These are phyloP conservation scores for Kalanchoe fedtschenkoi DNA, from an alignment of 164 flowering plant species.

Conservation along the genomic window DNA sequence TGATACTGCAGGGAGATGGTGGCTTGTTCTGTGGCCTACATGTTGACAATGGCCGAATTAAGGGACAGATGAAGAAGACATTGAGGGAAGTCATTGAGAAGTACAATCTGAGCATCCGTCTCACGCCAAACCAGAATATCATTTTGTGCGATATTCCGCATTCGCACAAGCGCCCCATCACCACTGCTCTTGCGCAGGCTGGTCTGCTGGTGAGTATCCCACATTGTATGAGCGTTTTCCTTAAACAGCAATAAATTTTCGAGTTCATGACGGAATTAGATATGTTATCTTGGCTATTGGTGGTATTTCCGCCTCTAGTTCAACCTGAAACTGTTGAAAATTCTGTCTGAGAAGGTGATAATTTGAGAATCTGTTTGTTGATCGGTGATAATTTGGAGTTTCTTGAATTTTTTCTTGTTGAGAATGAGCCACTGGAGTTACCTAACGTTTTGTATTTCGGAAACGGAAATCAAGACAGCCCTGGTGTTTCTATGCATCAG, in stretches of 20 bases:
- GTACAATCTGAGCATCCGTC: conserved; percentile 72
- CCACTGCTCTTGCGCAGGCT: conserved; percentile 76
- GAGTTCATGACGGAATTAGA: no score
- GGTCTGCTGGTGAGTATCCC: conserved; percentile 69
- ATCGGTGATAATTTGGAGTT: no score
- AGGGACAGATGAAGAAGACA: conserved; percentile 68
- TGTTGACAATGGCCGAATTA: conserved; percentile 89
- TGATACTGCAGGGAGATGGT: conserved; percentile 63
- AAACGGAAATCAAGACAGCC: no score
- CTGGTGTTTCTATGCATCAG: no score
- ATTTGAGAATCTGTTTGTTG: no score
- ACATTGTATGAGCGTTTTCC: not conserved
- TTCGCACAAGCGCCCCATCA: conserved; percentile 75
- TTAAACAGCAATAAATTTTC: not conserved
- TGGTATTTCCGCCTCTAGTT: no score
- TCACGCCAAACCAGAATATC: conserved; percentile 91
- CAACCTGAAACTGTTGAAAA: no score
- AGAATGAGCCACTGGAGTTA: no score
- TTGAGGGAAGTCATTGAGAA: conserved; percentile 84
- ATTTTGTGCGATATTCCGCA: conserved; percentile 66
- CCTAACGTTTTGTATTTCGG: no score
- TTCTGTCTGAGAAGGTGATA: no score
- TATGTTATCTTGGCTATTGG: no score
- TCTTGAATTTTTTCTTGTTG: no score
- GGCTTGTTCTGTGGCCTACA: conserved; percentile 78